Evolutionary conservation across 108 stramenopile species (phyloP).

Genomic region (Pseudonitzschia delicatissima): DNA sequence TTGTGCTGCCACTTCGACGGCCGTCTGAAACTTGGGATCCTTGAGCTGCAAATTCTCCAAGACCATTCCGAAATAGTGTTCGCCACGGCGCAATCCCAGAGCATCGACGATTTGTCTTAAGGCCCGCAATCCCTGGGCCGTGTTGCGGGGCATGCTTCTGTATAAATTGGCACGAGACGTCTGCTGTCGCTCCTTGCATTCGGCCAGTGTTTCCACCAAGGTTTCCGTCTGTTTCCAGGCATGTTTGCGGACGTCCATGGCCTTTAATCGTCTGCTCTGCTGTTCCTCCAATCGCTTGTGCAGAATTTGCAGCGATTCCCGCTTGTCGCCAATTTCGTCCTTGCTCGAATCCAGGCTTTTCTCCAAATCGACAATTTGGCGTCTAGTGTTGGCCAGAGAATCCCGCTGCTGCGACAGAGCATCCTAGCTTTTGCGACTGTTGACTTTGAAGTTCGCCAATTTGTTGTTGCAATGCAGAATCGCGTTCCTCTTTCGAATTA

Average conservation of each 20-base stretch:
- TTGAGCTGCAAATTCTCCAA: conserved; percentile 88
- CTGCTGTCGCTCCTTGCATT: conserved; percentile 57
- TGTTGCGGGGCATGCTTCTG: conserved; percentile 85
- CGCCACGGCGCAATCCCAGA: conserved; percentile 58
- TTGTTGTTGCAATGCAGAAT: conserved; percentile 64
- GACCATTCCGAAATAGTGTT: conserved; percentile 90
- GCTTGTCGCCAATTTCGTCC: conserved; percentile 45
- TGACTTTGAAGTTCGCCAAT: conserved; percentile 59
- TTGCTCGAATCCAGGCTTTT: conserved; percentile 41
- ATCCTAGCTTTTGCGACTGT: conserved; percentile 60
- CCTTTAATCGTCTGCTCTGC: conserved; percentile 52
- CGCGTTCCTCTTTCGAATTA: conserved; percentile 76
- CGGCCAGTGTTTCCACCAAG: conserved; percentile 56
- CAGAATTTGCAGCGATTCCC: conserved; percentile 47
- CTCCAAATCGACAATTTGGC: conserved; percentile 31
- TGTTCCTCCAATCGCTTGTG: conserved; percentile 62
- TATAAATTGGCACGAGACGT: conserved; percentile 62
- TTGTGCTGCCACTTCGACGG: conserved; percentile 94
- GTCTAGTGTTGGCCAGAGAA: conserved; percentile 57
- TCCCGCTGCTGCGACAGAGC: conserved; percentile 51
- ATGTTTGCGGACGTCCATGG: conserved; percentile 78
- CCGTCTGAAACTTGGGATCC: conserved; percentile 81
- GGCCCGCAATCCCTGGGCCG: conserved; percentile 79
- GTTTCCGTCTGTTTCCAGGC: conserved; percentile 67
- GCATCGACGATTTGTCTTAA: conserved; percentile 73